Percentiles rank a stretch among this genome's conserved stretches.
Evolutionary conservation across 129 eudicot genomes (phyloP).

Genomic region (Pulicaria dysenterica): DNA sequence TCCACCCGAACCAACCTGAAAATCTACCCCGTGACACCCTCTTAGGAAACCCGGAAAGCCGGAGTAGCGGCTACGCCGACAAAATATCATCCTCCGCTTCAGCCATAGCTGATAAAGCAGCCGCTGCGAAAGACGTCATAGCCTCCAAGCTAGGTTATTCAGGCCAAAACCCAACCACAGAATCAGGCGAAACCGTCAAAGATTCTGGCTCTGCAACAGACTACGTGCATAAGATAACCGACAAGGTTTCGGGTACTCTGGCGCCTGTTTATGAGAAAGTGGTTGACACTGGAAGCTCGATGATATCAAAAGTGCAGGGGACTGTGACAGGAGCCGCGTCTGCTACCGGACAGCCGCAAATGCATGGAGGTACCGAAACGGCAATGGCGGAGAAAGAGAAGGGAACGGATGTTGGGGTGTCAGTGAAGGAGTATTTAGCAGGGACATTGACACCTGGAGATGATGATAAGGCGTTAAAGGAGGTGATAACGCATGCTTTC

Average conservation of each 20-base stretch:
- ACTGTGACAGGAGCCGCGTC: constrained; percentile 28
- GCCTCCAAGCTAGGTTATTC: constrained; percentile 56
- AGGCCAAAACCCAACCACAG: neutral
- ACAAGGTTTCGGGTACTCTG: constrained; percentile 40
- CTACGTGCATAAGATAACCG: constrained; percentile 46
- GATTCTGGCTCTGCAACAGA: constrained; percentile 40
- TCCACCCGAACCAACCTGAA: constrained; percentile 33
- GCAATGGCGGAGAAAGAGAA: neutral
- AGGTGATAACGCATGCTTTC: constrained; percentile 48
- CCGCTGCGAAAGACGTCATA: constrained; percentile 43
- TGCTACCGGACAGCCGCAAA: constrained; percentile 22
- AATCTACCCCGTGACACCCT: constrained; percentile 37
- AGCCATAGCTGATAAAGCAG: constrained; percentile 52
- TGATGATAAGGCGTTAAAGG: constrained; percentile 71
- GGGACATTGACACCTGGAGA: constrained; percentile 78
- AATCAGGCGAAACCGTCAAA: constrained; percentile 6
- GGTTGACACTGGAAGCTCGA: constrained; percentile 45
- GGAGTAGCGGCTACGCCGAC: constrained; percentile 37
- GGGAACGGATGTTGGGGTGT: constrained; percentile 48
- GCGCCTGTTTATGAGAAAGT: constrained; percentile 60
- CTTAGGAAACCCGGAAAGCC: constrained; percentile 35
- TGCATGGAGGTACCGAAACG: neutral
- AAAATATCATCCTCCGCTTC: constrained; percentile 54
- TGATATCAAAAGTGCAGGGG: constrained; percentile 47
- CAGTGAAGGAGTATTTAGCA: constrained; percentile 52